Evolutionary conservation across 2,329 filamentous ascomycete genomes (phyloP).

Genomic region (Didymella pinodella): DNA sequence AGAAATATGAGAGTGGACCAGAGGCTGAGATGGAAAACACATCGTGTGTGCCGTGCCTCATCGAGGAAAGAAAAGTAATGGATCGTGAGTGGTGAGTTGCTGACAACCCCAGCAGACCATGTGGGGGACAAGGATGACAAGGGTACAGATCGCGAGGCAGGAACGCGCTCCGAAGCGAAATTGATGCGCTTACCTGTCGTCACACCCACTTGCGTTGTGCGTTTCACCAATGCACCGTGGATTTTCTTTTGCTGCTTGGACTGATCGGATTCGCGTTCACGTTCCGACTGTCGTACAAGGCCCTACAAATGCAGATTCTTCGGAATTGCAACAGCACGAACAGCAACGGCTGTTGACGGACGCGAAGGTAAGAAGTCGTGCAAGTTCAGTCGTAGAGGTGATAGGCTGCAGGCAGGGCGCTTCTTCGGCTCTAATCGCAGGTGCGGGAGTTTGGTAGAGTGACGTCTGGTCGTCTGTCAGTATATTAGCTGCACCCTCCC

Average conservation of each 20-base stretch:
- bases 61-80: not conserved
- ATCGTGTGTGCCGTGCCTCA: not conserved
- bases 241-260: conserved; percentile 13
- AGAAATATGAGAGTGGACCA: not conserved
- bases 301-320: conserved; percentile 15
- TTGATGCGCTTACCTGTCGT: conserved; percentile 44
- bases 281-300: conserved; percentile 21
- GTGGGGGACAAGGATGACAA: conserved; percentile 45
- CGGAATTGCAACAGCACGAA: not conserved
- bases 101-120: conserved; percentile 37
- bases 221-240: conserved; percentile 15
- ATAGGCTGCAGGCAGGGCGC: conserved; percentile 23
- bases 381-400: conserved; percentile 16
- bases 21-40: not conserved
- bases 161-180: conserved; percentile 41
- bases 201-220: conserved; percentile 26
- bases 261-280: conserved; percentile 7
- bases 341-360: conserved; percentile 5
- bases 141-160: conserved; percentile 16
- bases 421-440: conserved; percentile 25
- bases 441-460: conserved; percentile 4
- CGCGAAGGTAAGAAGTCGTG: conserved; percentile 5
- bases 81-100: not conserved
- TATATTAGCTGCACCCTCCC: conserved; percentile 47
- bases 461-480: conserved; percentile 32